Conservation (phyloP, 352 stramenopile species). For the Phytophthora cactorum region DNA sequence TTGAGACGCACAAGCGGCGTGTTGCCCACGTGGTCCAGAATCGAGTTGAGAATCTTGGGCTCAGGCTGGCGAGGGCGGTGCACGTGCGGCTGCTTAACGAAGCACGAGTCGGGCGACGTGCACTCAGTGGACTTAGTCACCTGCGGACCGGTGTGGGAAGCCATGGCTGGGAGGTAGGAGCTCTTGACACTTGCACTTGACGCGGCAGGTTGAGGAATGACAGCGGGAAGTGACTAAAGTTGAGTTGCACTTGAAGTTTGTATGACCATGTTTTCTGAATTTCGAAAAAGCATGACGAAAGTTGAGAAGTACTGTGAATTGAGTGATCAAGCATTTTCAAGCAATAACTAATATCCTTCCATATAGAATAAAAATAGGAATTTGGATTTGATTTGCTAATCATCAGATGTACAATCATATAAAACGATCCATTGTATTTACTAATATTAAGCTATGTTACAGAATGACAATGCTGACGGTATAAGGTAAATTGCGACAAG, state of each 20-base stretch:
- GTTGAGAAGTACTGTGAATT: background rate
- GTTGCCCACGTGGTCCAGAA: slow-evolving; percentile 95
- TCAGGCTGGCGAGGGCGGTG: slow-evolving; percentile 61
- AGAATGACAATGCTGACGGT: background rate
- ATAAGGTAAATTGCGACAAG: slow-evolving; percentile 9
- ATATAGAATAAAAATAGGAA: background rate
- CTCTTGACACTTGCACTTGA: slow-evolving; percentile 15
- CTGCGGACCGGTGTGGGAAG: slow-evolving; percentile 20
- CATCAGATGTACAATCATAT: no score
- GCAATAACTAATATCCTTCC: background rate
- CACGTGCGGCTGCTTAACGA: slow-evolving; percentile 70
- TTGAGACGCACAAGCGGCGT: slow-evolving; percentile 95
- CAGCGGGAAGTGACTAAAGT: background rate
- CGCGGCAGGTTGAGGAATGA: slow-evolving; percentile 25
- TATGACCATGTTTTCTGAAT: background rate
- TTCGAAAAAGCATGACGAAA: background rate
- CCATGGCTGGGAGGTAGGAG: slow-evolving; percentile 2
- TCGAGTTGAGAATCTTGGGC: slow-evolving; percentile 92
- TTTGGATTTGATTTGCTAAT: no score
- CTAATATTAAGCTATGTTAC: background rate
- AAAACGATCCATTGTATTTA: no score
- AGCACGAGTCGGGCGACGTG: slow-evolving; percentile 62
- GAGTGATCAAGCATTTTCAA: background rate
- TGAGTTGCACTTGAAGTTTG: slow-evolving; percentile 4
- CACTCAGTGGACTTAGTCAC: slow-evolving; percentile 47